phyloP scores from a whole-genome alignment of 768 basidiomycete genomes.

The Harrya chromipes region DNA sequence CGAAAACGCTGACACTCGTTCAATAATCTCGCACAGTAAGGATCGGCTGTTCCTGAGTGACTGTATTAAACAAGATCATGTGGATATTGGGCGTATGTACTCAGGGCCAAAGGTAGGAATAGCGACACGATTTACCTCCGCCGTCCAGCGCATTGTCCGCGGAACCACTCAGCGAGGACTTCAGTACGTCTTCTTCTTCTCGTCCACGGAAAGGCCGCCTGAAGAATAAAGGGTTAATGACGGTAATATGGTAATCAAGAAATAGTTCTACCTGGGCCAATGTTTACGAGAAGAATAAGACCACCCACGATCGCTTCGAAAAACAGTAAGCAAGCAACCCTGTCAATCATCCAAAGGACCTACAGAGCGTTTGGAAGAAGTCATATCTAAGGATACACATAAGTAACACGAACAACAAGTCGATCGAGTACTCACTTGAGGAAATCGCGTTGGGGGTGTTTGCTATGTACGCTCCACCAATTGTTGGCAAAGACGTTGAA shows the following conservation, averaged over 20 bases:
- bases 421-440: slow-evolving; percentile 67
- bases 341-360: not conserved
- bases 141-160: not conserved
- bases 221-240: not conserved
- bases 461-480: slow-evolving; percentile 92
- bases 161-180: not conserved
- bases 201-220: slow-evolving; percentile 96
- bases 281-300: slow-evolving; percentile 94
- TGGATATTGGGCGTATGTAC: slow-evolving; percentile 21
- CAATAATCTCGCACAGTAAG: too few relatives aligned
- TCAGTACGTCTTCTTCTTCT: slow-evolving; percentile 96
- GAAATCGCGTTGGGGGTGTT: slow-evolving; percentile 96
- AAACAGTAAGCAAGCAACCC: slow-evolving; percentile 9
- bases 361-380: slow-evolving; percentile 96
- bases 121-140: slow-evolving; percentile 7
- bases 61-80: slow-evolving; percentile 14
- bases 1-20: too few relatives aligned
- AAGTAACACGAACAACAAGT: slow-evolving; percentile 11
- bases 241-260: not conserved
- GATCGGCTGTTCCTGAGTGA: not conserved
- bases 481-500: slow-evolving; percentile 99
- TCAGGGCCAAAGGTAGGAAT: slow-evolving; percentile 3
- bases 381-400: slow-evolving; percentile 66
- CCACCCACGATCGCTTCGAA: slow-evolving; percentile 87
- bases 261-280: slow-evolving; percentile 75